Evolutionary conservation across 2,329 filamentous ascomycete genomes (phyloP).

Genomic region (Colletotrichum tofieldiae): DNA sequence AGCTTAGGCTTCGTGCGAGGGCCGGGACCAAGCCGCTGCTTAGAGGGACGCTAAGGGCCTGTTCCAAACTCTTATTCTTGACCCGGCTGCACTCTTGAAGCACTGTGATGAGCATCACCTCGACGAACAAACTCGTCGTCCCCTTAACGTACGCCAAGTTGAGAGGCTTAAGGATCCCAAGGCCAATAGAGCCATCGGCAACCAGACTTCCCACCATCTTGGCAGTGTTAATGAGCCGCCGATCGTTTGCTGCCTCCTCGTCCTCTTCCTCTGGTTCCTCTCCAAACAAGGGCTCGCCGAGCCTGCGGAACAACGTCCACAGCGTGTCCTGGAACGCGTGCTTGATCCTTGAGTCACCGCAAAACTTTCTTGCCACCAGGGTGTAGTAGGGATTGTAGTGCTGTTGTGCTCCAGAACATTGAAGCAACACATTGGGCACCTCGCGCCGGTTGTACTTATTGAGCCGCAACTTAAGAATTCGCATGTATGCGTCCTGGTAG

Average conservation of each 20-base stretch:
- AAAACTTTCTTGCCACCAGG: conserved; percentile 84
- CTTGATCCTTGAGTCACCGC: conserved; percentile 80
- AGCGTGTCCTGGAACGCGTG: conserved; percentile 91
- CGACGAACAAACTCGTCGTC: conserved; percentile 84
- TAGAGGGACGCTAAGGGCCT: conserved; percentile 32
- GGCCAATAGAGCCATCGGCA: conserved; percentile 60
- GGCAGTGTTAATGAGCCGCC: conserved; percentile 67
- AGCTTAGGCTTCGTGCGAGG: conserved; percentile 82
- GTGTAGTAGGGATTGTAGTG: conserved; percentile 96
- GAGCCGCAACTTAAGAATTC: conserved; percentile 85
- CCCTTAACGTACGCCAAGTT: conserved; percentile 84
- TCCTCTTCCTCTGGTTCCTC: conserved; percentile 73
- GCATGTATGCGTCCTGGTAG: conserved; percentile 85
- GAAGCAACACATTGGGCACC: conserved; percentile 88
- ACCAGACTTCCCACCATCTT: conserved; percentile 70
- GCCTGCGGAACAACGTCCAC: conserved; percentile 86
- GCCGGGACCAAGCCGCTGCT: conserved; percentile 63
- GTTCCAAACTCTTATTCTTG: conserved; percentile 53
- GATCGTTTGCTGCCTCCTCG: conserved; percentile 63
- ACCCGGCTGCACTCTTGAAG: conserved; percentile 72
- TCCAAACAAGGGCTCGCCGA: conserved; percentile 85
- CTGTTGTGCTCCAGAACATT: conserved; percentile 87
- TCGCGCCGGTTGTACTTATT: conserved; percentile 91
- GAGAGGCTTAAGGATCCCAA: conserved; percentile 75
- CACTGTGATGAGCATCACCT: conserved; percentile 83